Percentiles rank a stretch among this genome's conserved stretches.
Evolutionary conservation across 495 filamentous ascomycete species (phyloP).

Genomic region (Lindgomyces ingoldianus): DNA sequence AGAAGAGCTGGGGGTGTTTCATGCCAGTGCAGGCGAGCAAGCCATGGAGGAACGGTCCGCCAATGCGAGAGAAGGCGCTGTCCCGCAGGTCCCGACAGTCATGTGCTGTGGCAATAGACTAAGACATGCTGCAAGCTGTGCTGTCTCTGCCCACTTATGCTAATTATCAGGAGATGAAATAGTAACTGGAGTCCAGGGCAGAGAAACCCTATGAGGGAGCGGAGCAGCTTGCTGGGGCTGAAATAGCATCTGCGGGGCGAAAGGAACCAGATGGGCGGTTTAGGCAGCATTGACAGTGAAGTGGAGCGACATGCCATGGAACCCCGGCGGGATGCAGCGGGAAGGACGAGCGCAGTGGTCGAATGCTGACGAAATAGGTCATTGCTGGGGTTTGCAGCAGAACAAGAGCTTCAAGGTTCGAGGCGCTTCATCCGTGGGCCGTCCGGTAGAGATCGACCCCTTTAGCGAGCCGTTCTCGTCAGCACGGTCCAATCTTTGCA

Average conservation of each 20-base stretch:
- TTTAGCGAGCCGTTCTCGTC: neutral
- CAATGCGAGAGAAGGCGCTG: conserved; percentile 15
- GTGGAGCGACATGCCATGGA: neutral
- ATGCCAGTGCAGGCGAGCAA: neutral
- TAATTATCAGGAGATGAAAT: conserved; percentile 12
- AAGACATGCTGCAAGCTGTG: conserved; percentile 20
- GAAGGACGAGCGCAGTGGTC: neutral
- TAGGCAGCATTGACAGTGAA: conserved; percentile 26
- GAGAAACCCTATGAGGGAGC: conserved; percentile 9
- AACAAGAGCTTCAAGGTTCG: neutral
- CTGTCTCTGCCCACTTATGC: conserved; percentile 11
- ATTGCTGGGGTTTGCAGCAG: neutral
- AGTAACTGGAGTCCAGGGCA: neutral
- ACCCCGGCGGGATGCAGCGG: neutral
- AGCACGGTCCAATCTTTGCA: neutral
- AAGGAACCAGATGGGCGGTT: conserved; percentile 20
- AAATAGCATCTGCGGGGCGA: conserved; percentile 8
- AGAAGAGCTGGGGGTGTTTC: neutral
- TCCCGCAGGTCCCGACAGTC: conserved; percentile 21
- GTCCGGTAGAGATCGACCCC: neutral
- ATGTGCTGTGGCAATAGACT: conserved; percentile 22
- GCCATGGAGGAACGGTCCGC: conserved; percentile 27
- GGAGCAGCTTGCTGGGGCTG: neutral
- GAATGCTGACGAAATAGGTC: neutral
- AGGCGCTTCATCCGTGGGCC: conserved; percentile 17